Conservation (phyloP, 345 rosid genomes). For the Camelina sativa region DNA sequence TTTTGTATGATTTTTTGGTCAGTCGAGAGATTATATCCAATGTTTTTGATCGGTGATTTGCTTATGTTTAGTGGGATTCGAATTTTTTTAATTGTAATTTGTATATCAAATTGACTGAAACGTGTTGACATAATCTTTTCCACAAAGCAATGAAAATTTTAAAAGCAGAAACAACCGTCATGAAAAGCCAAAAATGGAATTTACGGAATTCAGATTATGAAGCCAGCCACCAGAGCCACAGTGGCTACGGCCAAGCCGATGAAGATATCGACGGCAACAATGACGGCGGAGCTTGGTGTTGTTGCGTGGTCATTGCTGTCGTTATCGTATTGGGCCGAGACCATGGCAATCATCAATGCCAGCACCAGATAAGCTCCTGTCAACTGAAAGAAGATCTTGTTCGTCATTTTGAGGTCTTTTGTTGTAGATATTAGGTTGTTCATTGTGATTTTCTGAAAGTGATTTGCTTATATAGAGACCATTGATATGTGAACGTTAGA, state of each 20-base stretch:
- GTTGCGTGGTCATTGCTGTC: not conserved
- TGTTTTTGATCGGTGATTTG: not conserved
- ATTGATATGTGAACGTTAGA: not conserved
- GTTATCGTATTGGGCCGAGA: conserved; percentile 31
- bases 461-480: conserved; percentile 21
- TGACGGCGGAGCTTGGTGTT: conserved; percentile 26
- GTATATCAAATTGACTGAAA: too few relatives aligned
- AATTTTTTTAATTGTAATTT: too few relatives aligned
- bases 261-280: not conserved
- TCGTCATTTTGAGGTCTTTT: conserved; percentile 3
- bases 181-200: not conserved
- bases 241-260: conserved; percentile 2
- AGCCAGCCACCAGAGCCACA: conserved; percentile 20
- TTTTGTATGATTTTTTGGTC: conserved; percentile 16
- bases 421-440: not conserved
- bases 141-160: not conserved
- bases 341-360: conserved; percentile 21
- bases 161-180: not conserved
- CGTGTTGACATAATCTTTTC: too few relatives aligned
- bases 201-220: conserved; percentile 9
- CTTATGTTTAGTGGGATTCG: not conserved
- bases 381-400: conserved; percentile 10
- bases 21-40: too few relatives aligned
- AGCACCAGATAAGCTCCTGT: conserved; percentile 22
- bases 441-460: conserved; percentile 1